Evolutionary conservation across 345 rosid species (phyloP).

Genomic region (Gossypium sturtianum): DNA sequence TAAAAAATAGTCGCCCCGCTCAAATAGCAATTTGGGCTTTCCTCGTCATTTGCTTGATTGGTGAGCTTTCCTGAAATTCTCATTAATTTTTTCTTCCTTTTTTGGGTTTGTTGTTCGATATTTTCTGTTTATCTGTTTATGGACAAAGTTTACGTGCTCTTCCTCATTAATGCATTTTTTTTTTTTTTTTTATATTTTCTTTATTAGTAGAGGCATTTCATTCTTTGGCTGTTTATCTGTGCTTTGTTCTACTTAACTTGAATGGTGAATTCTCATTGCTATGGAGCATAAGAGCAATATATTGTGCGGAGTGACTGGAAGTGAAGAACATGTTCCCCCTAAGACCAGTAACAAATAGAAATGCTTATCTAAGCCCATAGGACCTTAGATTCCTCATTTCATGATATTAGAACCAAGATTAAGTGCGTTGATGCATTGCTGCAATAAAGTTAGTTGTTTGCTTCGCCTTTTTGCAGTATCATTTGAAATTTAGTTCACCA

Average conservation of each 20-base stretch:
- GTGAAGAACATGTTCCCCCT: neutral
- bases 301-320: neutral
- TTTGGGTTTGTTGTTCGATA: neutral
- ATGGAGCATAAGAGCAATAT: neutral
- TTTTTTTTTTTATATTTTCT: neutral
- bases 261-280: neutral
- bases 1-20: conserved; percentile 59
- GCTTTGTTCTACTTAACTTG: neutral
- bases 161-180: neutral
- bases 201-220: neutral
- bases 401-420: conserved; percentile 4
- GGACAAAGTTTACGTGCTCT: neutral
- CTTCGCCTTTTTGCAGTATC: neutral
- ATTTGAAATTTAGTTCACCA: neutral
- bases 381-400: neutral
- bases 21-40: conserved; percentile 42
- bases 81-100: neutral
- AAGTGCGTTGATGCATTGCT: neutral
- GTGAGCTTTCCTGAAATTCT: conserved; percentile 30
- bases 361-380: neutral
- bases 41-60: conserved; percentile 56
- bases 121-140: neutral
- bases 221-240: neutral
- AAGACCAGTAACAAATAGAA: neutral
- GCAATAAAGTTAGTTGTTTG: neutral